Conservation (phyloP, 306 rosid genomes). For the Parietaria judaica region DNA sequence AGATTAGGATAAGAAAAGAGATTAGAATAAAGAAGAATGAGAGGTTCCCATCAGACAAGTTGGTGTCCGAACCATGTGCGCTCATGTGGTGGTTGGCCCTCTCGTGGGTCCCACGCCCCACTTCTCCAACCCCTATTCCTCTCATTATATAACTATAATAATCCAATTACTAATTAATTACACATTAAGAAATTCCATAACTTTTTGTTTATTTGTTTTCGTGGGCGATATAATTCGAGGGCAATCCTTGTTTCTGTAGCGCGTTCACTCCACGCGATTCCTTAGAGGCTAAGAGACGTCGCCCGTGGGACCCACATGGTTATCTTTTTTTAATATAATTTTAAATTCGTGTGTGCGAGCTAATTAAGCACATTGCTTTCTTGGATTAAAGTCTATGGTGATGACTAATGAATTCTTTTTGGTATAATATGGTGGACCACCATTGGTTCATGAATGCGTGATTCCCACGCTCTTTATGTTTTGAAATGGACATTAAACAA, state of each 20-base stretch:
- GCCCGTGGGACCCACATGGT: neutral
- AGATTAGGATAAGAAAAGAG: slow-evolving; percentile 17
- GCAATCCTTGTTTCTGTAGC: neutral
- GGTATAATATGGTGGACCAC: neutral
- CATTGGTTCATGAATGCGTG: slow-evolving; percentile 11
- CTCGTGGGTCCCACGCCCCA: slow-evolving; percentile 33
- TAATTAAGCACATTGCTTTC: slow-evolving; percentile 19
- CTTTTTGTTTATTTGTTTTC: no score
- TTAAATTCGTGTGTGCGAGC: neutral
- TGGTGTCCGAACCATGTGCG: slow-evolving; percentile 45
- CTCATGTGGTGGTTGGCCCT: slow-evolving; percentile 51
- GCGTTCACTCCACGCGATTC: neutral
- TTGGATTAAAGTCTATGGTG: slow-evolving; percentile 9
- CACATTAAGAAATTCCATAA: neutral
- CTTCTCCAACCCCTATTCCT: slow-evolving; percentile 32
- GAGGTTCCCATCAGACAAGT: slow-evolving; percentile 27
- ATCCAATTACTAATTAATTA: neutral
- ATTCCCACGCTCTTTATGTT: slow-evolving; percentile 14
- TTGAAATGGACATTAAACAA: no score
- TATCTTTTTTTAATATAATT: neutral
- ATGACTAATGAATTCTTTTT: neutral
- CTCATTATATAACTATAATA: neutral
- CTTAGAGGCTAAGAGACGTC: slow-evolving; percentile 2
- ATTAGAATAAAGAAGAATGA: neutral
- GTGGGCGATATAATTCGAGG: neutral